phyloP scores from a whole-genome alignment of 164 flowering plant species.

The Aristolochia contorta region DNA sequence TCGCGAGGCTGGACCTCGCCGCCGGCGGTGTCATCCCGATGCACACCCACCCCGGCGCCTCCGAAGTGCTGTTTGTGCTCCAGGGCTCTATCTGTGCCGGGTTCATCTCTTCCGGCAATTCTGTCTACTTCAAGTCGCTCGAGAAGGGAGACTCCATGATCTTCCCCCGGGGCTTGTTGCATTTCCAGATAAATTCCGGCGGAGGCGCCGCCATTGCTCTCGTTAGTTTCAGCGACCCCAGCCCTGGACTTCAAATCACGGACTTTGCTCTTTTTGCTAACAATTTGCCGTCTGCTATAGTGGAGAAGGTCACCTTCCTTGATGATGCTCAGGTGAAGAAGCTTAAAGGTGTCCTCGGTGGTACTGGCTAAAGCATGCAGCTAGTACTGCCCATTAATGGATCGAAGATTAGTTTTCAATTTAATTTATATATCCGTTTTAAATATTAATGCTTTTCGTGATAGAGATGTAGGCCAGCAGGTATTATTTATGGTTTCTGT shows the following conservation, averaged over 20 bases:
- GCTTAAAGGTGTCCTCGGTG: conserved; percentile 66
- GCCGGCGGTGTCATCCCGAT: conserved; percentile 59
- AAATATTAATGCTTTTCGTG: too few species aligned
- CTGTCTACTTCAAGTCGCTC: conserved; percentile 33
- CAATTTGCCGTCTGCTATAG: conserved; percentile 39
- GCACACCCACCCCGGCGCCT: conserved; percentile 57
- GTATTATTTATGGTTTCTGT: too few species aligned
- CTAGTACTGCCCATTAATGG: too few species aligned
- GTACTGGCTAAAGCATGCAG: conserved; percentile 28
- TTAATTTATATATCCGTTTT: too few species aligned
- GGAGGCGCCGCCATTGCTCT: conserved; percentile 23
- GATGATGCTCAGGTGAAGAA: conserved; percentile 46
- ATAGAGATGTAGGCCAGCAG: too few species aligned
- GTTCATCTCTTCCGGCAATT: conserved; percentile 32
- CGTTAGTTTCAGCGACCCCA: conserved; percentile 46
- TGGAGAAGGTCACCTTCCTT: conserved; percentile 44
- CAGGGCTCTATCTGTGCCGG: conserved; percentile 45
- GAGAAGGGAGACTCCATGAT: conserved; percentile 45
- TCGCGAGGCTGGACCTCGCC: conserved; percentile 62
- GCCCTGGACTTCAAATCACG: conserved; percentile 55
- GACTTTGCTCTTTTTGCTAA: conserved; percentile 43
- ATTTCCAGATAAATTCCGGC: conserved; percentile 48
- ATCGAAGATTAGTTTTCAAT: too few species aligned
- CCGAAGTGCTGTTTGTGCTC: conserved; percentile 30
- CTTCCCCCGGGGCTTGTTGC: conserved; percentile 56